phyloP scores from a whole-genome alignment of 164 flowering plant species.

The Vitis cinerea region DNA sequence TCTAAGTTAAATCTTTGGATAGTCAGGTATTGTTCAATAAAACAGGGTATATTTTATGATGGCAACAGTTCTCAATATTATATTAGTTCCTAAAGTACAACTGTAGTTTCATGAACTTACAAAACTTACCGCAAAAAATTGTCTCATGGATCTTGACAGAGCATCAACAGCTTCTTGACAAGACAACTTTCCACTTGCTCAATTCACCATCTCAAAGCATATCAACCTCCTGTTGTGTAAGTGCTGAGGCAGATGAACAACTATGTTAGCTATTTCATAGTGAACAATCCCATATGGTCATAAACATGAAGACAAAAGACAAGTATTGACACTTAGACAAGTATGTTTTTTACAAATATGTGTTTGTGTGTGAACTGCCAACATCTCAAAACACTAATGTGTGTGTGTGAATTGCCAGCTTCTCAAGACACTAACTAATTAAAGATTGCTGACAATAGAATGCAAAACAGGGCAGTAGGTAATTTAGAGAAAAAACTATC shows the following conservation, averaged over 20 bases:
- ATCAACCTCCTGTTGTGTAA: neutral
- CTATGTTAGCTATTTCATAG: neutral
- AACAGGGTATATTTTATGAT: no score
- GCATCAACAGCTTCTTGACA: neutral
- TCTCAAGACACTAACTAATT: no score
- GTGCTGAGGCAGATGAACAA: neutral
- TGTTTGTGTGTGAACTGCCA: no score
- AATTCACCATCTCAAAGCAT: neutral
- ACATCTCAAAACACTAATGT: no score
- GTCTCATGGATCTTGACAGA: neutral
- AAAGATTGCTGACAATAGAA: no score
- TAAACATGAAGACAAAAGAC: neutral
- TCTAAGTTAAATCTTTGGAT: neutral
- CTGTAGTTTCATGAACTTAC: neutral
- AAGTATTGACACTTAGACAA: neutral
- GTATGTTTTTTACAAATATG: neutral
- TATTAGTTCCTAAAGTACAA: neutral
- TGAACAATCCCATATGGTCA: neutral
- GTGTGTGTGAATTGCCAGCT: no score
- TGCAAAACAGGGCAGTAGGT: no score
- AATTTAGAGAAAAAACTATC: no score
- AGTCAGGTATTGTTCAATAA: neutral
- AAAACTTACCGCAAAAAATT: neutral
- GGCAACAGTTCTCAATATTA: neutral
- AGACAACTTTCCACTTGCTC: neutral